Conservation (phyloP, 768 basidiomycete genomes). For the Tubosaeta brunneosetosa region DNA sequence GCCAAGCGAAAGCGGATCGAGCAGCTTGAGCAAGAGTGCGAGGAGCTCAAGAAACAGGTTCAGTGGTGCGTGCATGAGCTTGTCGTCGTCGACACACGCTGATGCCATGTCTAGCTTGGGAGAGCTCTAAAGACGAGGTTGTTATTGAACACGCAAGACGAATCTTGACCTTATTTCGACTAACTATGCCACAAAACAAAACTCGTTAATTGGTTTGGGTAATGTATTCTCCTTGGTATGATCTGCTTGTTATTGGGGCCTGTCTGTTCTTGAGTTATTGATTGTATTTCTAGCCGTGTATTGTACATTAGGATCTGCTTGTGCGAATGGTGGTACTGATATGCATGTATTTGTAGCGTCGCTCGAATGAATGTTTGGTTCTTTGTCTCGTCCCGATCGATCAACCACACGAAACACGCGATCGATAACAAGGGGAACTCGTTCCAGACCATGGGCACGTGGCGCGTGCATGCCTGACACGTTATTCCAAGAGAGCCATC, state of each 20-base stretch:
- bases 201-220: background rate
- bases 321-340: background rate
- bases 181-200: background rate
- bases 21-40: constrained; percentile 6
- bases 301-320: background rate
- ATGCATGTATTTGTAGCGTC: background rate
- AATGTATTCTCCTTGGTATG: background rate
- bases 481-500: background rate
- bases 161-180: background rate
- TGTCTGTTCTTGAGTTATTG: background rate
- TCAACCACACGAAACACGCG: background rate
- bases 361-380: background rate
- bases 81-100: background rate
- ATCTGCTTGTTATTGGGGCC: background rate
- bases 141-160: background rate
- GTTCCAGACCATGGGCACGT: background rate
- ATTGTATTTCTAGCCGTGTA: background rate
- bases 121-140: background rate
- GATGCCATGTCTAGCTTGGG: background rate
- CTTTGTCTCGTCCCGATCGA: background rate
- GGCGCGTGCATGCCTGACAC: background rate
- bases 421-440: background rate
- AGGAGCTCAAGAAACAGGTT: constrained; percentile 1
- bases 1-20: constrained; percentile 27
- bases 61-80: background rate